Evolutionary conservation across 2,329 filamentous ascomycete species (phyloP).

Genomic region (Microsporum ferrugineum): DNA sequence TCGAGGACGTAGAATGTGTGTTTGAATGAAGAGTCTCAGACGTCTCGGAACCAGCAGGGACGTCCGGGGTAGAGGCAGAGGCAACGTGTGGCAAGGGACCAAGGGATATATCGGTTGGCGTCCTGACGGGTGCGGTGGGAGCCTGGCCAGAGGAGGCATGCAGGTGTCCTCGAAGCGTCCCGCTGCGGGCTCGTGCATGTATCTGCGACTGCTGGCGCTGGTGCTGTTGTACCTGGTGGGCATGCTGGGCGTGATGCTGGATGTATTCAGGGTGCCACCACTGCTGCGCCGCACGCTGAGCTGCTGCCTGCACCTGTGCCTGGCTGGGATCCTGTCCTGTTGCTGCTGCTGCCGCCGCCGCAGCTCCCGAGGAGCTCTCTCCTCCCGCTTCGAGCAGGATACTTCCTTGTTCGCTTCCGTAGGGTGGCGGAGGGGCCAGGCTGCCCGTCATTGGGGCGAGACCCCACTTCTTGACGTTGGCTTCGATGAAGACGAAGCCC

Average conservation of each 20-base stretch:
- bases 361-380: background rate
- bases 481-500: constrained; percentile 97
- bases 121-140: constrained; percentile 78
- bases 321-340: background rate
- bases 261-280: constrained; percentile 27
- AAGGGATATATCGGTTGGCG: constrained; percentile 90
- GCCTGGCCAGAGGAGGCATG: constrained; percentile 45
- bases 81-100: constrained; percentile 67
- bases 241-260: constrained; percentile 5
- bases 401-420: constrained; percentile 92
- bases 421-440: constrained; percentile 86
- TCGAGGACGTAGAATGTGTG: no score
- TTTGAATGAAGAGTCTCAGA: background rate
- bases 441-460: constrained; percentile 91
- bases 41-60: constrained; percentile 45
- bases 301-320: background rate
- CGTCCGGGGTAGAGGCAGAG: constrained; percentile 47
- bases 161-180: constrained; percentile 56
- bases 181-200: constrained; percentile 54
- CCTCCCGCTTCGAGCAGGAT: constrained; percentile 82
- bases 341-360: background rate
- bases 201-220: constrained; percentile 39
- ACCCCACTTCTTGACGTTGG: constrained; percentile 99
- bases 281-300: background rate
- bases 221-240: constrained; percentile 6